phyloP scores from a whole-genome alignment of 2,329 filamentous ascomycete genomes.

The Clonostachys rosea region DNA sequence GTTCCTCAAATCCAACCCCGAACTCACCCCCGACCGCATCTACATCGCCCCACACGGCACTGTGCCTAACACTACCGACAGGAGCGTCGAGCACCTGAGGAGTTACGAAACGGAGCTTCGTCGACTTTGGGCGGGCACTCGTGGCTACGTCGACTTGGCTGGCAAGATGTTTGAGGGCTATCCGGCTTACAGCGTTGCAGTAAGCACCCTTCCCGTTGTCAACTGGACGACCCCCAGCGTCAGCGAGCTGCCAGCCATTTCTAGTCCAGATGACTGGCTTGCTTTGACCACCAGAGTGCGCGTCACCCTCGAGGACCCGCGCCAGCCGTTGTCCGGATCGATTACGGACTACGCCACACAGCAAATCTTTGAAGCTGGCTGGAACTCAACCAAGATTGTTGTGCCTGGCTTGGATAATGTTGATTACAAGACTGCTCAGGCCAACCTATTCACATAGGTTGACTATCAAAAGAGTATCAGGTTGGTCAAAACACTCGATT shows the following conservation, averaged over 20 bases:
- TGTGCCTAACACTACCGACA: neutral
- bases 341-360: too few relatives aligned
- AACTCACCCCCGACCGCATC: neutral
- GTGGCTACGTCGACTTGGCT: neutral
- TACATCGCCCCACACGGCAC: constrained; percentile 1
- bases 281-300: too few relatives aligned
- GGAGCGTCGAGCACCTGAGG: neutral
- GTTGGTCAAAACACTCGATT: too few relatives aligned
- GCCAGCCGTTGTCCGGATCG: too few relatives aligned
- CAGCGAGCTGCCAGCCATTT: neutral
- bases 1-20: neutral
- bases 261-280: neutral
- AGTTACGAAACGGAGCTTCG: neutral
- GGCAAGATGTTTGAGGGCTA: constrained; percentile 1
- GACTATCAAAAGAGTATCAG: too few relatives aligned
- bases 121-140: neutral
- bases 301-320: too few relatives aligned
- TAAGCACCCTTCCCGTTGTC: neutral
- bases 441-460: too few relatives aligned
- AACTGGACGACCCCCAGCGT: neutral
- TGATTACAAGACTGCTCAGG: too few relatives aligned
- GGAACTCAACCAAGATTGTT: too few relatives aligned
- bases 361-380: too few relatives aligned
- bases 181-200: neutral
- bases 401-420: too few relatives aligned